Evolutionary conservation across 768 basidiomycete genomes (phyloP).

Genomic region (Amanita muscaria): DNA sequence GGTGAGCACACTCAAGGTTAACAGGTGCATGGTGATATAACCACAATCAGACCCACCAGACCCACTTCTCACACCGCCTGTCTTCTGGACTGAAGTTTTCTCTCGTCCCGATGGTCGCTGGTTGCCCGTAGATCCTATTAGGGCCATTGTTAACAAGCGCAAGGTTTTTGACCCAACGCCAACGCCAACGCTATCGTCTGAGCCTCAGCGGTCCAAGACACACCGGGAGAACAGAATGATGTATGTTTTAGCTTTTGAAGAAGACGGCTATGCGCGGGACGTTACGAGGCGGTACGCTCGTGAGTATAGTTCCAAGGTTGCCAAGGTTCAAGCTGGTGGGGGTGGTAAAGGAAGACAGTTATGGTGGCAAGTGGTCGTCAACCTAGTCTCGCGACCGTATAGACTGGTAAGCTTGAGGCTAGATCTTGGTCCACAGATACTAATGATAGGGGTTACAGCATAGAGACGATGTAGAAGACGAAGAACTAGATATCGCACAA

Average conservation of each 20-base stretch:
- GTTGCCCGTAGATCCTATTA: constrained; percentile 88
- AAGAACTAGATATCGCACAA: constrained; percentile 70
- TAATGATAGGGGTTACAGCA: constrained; percentile 40
- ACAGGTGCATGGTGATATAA: not conserved
- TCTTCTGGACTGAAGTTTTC: constrained; percentile 97
- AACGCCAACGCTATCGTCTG: constrained; percentile 9
- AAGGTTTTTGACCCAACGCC: constrained; percentile 70
- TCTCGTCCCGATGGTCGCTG: constrained; percentile 86
- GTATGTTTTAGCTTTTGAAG: constrained; percentile 91
- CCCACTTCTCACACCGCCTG: constrained; percentile 63
- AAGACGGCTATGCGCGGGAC: constrained; percentile 88
- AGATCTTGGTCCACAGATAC: not conserved
- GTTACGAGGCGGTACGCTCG: constrained; percentile 86
- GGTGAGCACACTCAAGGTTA: not conserved
- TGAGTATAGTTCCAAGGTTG: constrained; percentile 70
- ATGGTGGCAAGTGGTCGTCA: constrained; percentile 80
- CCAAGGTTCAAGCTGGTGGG: constrained; percentile 53
- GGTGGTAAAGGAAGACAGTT: constrained; percentile 55
- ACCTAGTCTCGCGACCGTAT: constrained; percentile 63
- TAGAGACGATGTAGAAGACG: constrained; percentile 89
- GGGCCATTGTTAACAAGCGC: constrained; percentile 71
- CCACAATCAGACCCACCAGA: constrained; percentile 27
- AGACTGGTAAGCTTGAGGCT: constrained; percentile 53
- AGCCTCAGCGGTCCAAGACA: not conserved
- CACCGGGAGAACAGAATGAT: constrained; percentile 70